These are phyloP conservation scores for Dothistroma septosporum DNA, from an alignment of 2,329 filamentous ascomycete genomes.

Conservation along the genomic window DNA sequence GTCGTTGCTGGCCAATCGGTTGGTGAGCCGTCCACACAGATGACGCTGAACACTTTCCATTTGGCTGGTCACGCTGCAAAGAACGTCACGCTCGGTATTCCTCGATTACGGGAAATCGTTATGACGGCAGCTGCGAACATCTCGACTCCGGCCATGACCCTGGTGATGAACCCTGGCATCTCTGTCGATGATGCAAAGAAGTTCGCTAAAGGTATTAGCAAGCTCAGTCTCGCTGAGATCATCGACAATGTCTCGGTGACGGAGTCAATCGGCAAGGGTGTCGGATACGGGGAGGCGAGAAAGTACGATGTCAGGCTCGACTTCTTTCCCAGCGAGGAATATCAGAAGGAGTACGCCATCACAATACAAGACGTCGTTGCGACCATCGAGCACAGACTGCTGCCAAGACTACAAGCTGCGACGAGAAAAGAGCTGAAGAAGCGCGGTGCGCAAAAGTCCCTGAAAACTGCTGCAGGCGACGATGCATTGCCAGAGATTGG, in stretches of 20 bases:
- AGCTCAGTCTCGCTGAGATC: conserved; percentile 76
- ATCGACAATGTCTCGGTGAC: conserved; percentile 75
- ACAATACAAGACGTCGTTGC: conserved; percentile 69
- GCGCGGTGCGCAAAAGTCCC: conserved; percentile 57
- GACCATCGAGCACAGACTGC: conserved; percentile 75
- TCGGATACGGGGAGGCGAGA: conserved; percentile 68
- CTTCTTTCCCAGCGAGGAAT: conserved; percentile 82
- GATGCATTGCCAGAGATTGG: conserved; percentile 75
- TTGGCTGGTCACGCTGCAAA: conserved; percentile 97
- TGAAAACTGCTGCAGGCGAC: conserved; percentile 46
- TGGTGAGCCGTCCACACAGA: conserved; percentile 95
- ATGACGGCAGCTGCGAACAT: conserved; percentile 94
- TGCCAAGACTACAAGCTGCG: conserved; percentile 65
- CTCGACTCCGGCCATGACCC: conserved; percentile 84
- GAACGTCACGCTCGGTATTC: conserved; percentile 98
- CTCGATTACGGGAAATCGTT: conserved; percentile 90
- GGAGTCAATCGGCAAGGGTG: conserved; percentile 71
- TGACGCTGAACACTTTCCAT: conserved; percentile 99
- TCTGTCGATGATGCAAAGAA: conserved; percentile 63
- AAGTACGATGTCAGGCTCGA: conserved; percentile 76
- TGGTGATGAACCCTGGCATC: conserved; percentile 71
- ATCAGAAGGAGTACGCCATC: conserved; percentile 81
- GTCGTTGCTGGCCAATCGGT: conserved; percentile 96
- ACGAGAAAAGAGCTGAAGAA: conserved; percentile 76
- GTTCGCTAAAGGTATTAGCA: conserved; percentile 90